Base-by-base conservation (phyloP, 1,139 yeast species). In the Lodderomyces oxycetoniae region DNA sequence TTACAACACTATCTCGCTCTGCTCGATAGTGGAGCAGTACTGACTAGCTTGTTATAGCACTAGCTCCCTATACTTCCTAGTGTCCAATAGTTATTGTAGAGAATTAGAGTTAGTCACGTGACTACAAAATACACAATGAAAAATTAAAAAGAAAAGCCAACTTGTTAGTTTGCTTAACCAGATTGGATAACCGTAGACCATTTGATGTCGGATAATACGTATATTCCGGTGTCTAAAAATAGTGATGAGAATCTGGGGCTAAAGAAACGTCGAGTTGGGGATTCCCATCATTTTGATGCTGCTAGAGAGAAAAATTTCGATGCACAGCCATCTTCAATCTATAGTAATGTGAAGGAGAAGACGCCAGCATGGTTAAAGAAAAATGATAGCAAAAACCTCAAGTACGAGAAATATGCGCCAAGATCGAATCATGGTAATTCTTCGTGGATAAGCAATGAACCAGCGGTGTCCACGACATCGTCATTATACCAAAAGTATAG, bases 331-430 rank as follows among this genome's bases (percentile, higher is more conserved):
- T 11, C 59, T 2, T 63, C 69, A 1, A 52, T 49, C 4, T 63
- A 59, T 37, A 44, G 49, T 11, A 58, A 44, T 15, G 44, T 49
- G 13, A 43, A 48, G 17, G 44, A 48, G 23, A 46, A 46, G 26
- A 44, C 51, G 3, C 74, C 74, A 6, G 69, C 68, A 5, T 68
- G 74, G 74, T 50, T 66, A 54, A 59, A 57, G 30, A 31, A 29
- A 10, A 29, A 32, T 3, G 26, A 28, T 34, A 17, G 47, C 41
- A 23, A 48, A 46, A 14, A 50, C 46, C 8, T 44, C 48, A 66
- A 64, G 40, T 67, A 67, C 46, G 72, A 63, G 38, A 61, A 62
- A 42, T 67, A 67, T 43, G 72, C 68, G 1, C 28, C 50, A 7
- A 41, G 58, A 28, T 28, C 44, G 9, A 15, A 21, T 10, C 7